These are phyloP conservation scores for Domatiomyces catenatus DNA, from an alignment of 2,329 filamentous ascomycete genomes.

Conservation along the genomic window DNA sequence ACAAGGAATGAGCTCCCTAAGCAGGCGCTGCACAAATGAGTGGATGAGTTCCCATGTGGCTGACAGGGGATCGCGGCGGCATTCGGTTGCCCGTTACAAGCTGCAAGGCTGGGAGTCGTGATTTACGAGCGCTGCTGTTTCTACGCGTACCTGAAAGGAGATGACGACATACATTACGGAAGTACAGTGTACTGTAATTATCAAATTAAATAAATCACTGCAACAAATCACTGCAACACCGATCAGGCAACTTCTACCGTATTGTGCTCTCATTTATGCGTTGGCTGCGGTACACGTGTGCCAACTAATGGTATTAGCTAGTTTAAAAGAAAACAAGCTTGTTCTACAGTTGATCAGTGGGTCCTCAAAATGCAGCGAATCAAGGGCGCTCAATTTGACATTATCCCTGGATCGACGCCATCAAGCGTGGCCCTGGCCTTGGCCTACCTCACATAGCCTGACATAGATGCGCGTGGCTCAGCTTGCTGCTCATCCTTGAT, in stretches of 20 bases:
- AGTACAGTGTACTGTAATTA: background rate
- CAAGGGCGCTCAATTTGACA: background rate
- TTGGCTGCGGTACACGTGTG: background rate
- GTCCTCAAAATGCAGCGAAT: background rate
- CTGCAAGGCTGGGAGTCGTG: no score
- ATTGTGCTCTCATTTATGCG: background rate
- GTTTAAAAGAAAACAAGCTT: background rate
- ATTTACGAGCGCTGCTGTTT: background rate
- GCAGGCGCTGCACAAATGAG: no score
- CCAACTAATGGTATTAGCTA: no score
- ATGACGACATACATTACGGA: background rate
- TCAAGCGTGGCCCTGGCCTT: background rate
- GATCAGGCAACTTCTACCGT: background rate
- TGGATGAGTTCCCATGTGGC: no score
- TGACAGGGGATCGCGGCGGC: no score
- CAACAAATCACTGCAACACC: background rate
- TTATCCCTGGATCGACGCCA: background rate
- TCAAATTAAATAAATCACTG: background rate
- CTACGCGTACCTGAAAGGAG: background rate
- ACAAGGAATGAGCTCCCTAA: slow-evolving; percentile 60
- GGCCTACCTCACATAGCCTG: no score
- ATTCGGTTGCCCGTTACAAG: no score
- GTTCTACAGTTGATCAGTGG: background rate
- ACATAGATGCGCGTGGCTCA: background rate
- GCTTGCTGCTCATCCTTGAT: background rate